phyloP scores from a whole-genome alignment of 176 grass and related monocot species.

The Elymus sibiricus region DNA sequence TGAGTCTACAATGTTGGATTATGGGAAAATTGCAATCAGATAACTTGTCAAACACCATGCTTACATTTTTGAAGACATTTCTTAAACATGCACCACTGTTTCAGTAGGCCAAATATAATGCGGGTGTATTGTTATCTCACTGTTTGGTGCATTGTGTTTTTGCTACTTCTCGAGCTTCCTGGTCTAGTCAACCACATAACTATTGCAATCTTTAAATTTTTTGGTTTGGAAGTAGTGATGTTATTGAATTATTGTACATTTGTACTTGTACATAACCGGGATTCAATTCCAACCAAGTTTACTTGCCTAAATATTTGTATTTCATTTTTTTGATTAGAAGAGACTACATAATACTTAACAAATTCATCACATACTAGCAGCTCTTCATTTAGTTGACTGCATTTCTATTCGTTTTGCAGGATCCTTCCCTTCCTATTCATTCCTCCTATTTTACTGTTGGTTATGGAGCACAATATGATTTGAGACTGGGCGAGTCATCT shows the following conservation, averaged over 20 bases:
- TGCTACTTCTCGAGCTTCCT: not conserved
- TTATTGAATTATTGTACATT: not conserved
- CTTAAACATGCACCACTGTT: not conserved
- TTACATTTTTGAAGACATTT: not conserved
- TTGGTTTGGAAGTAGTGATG: not conserved
- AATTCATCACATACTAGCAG: not conserved
- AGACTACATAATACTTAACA: not conserved
- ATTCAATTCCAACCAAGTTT: not conserved
- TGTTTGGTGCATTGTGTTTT: not conserved
- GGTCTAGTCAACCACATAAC: not conserved
- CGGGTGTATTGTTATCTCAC: not conserved
- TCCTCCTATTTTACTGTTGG: conserved; percentile 77
- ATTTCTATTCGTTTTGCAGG: conserved; percentile 37
- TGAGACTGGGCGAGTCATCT: conserved; percentile 65
- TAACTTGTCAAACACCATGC: not conserved
- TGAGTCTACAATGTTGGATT: not conserved
- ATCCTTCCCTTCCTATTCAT: conserved; percentile 73
- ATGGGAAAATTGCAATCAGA: not conserved
- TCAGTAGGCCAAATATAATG: not conserved
- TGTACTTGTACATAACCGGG: conserved; percentile 4
- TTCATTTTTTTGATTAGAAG: not conserved
- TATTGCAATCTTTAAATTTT: not conserved
- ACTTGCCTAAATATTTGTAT: conserved; percentile 6
- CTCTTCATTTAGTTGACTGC: conserved; percentile 12
- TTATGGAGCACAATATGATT: conserved; percentile 71